Base-by-base conservation (phyloP, 139 green algal genomes). In the Ostreobium quekettii region DNA sequence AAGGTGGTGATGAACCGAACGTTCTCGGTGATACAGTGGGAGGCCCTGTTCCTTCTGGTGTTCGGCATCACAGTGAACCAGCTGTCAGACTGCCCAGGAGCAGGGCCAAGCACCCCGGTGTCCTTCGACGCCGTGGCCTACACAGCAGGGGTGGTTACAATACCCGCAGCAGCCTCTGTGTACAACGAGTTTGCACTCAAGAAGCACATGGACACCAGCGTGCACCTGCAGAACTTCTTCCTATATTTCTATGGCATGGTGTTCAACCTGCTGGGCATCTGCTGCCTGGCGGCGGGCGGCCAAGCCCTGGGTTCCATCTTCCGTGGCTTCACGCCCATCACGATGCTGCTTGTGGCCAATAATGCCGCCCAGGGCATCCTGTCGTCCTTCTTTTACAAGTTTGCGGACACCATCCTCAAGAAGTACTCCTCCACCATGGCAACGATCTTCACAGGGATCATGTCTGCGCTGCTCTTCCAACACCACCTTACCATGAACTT, bases 181-280 rank as follows among this genome's bases (percentile, higher is more conserved):
- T 97, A 93, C 72, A 97, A 97, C 72, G 91, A 97, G 71, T 87
- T 91, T 71, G 87, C 89, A 26, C 77, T 97, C 35, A 97, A 97
- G 80, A 88, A 84, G 72, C 84, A 98, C 75, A 97, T 97, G 89
- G 91, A 97, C 49, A 97, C 92, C 0, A 90, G 76, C 64, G 89
- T 97, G 38, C 85, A 96, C 74, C 74, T 97, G 56, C 86, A 97
- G 82, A 97, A 97, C 83, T 95, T 97, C 76, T 97, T 96, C 79
- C 81, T 97, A 3, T 98, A 97, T 82, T 95, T 96, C 48, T 98
- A 85, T 57, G 91, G 91, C 36, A 75, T 75, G 60, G 66, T 74
- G 39, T 97, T 97, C 81, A 97, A 97, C 81, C 38, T 89, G 24
- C 22, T 76, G 2, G 87, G 83, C 8, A 48, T 91, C 30, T 69